phyloP scores from a whole-genome alignment of 1,284 basidiomycete species.

The Sanghuangporus sanghuang region DNA sequence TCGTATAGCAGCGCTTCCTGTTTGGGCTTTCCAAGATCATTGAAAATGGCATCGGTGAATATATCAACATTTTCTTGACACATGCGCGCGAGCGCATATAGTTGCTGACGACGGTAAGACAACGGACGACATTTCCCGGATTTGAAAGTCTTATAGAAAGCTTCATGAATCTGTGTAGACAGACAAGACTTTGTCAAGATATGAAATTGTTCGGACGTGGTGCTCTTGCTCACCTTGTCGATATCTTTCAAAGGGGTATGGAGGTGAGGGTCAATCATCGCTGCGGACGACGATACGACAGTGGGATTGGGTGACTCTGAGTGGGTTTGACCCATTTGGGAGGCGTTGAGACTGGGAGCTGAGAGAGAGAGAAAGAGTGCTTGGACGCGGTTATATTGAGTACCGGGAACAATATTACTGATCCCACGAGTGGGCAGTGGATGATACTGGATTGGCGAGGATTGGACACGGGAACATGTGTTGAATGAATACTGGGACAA shows the following conservation, averaged over 20 bases:
- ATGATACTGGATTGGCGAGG: background rate
- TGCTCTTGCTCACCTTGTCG: background rate
- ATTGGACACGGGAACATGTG: background rate
- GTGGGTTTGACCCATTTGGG: background rate
- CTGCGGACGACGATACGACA: background rate
- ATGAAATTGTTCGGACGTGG: background rate
- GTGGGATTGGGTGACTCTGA: background rate
- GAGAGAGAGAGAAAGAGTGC: background rate
- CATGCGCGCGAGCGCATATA: slow-evolving; percentile 58
- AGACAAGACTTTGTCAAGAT: background rate
- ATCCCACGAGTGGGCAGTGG: background rate
- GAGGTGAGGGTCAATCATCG: background rate
- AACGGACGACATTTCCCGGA: slow-evolving; percentile 46
- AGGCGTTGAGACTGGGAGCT: background rate
- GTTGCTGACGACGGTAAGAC: slow-evolving; percentile 54
- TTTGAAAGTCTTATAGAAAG: slow-evolving; percentile 44
- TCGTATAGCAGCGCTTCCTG: slow-evolving; percentile 37
- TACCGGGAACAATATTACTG: background rate
- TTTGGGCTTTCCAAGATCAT: slow-evolving; percentile 52
- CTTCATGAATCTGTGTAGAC: slow-evolving; percentile 35
- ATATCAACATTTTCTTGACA: slow-evolving; percentile 51
- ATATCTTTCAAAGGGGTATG: background rate
- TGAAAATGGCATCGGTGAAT: slow-evolving; percentile 42
- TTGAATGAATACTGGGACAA: background rate
- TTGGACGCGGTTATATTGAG: background rate